Conservation (phyloP, 2,329 filamentous ascomycete species). For the Fusarium acutatum region DNA sequence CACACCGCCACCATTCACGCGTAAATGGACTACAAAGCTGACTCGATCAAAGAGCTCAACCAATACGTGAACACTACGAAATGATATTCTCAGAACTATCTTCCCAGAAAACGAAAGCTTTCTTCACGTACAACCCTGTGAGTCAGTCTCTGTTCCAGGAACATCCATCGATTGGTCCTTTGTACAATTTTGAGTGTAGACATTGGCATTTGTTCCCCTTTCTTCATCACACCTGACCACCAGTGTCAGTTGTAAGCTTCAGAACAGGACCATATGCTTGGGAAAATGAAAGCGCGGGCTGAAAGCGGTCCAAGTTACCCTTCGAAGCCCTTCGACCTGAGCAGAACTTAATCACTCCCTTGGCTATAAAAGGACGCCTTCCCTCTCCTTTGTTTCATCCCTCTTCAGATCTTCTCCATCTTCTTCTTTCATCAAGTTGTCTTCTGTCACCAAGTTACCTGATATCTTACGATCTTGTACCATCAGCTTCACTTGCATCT, state of each 20-base stretch:
- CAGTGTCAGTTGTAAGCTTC: background rate
- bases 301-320: background rate
- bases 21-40: background rate
- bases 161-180: background rate
- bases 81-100: accelerated
- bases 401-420: background rate
- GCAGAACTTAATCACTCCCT: background rate
- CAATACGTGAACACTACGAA: background rate
- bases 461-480: background rate
- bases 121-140: too few species aligned
- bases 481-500: background rate
- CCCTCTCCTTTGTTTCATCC: background rate
- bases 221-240: background rate
- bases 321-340: background rate
- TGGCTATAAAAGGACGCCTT: background rate
- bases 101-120: background rate
- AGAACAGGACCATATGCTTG: background rate
- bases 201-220: background rate
- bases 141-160: background rate
- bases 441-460: background rate
- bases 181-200: background rate
- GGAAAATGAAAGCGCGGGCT: background rate
- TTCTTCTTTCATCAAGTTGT: background rate
- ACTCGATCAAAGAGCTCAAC: background rate
- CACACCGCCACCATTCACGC: background rate